These are phyloP conservation scores for Rossbeevera mucosa DNA, from an alignment of 768 basidiomycete species.

Conservation along the genomic window DNA sequence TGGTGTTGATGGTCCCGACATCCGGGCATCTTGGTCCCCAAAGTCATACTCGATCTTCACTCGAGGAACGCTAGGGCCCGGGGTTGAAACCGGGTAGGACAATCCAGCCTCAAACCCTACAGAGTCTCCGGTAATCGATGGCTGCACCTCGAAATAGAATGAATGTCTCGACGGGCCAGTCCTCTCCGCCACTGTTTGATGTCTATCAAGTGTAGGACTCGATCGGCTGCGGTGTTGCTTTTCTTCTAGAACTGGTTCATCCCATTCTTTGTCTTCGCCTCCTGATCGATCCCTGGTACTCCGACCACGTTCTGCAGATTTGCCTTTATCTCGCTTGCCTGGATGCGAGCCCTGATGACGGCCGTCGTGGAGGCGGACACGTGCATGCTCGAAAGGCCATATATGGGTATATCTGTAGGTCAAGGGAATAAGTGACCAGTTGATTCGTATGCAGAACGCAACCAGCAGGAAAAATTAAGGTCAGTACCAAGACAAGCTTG, in stretches of 20 bases:
- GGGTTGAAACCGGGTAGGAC: not conserved
- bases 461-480: not conserved
- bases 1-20: slow-evolving; percentile 22
- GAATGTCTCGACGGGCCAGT: slow-evolving; percentile 1
- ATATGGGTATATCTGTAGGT: slow-evolving; percentile 81
- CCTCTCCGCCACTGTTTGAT: not conserved
- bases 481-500: not conserved
- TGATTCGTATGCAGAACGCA: not conserved
- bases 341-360: slow-evolving; percentile 31
- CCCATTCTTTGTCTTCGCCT: slow-evolving; percentile 3
- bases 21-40: slow-evolving; percentile 16
- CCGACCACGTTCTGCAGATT: slow-evolving; percentile 15
- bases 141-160: slow-evolving; percentile 7
- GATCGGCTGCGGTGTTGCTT: slow-evolving; percentile 19
- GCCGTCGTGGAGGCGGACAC: slow-evolving; percentile 61
- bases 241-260: slow-evolving; percentile 2
- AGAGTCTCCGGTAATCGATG: not conserved
- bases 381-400: slow-evolving; percentile 95
- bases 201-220: slow-evolving; percentile 12
- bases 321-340: slow-evolving; percentile 21
- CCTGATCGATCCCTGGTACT: slow-evolving; percentile 5
- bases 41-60: slow-evolving; percentile 23
- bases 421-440: slow-evolving; percentile 4
- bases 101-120: not conserved
- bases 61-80: slow-evolving; percentile 11